These are phyloP conservation scores for Cornus kousa DNA, from an alignment of 148 eudicot genomes.

Conservation along the genomic window DNA sequence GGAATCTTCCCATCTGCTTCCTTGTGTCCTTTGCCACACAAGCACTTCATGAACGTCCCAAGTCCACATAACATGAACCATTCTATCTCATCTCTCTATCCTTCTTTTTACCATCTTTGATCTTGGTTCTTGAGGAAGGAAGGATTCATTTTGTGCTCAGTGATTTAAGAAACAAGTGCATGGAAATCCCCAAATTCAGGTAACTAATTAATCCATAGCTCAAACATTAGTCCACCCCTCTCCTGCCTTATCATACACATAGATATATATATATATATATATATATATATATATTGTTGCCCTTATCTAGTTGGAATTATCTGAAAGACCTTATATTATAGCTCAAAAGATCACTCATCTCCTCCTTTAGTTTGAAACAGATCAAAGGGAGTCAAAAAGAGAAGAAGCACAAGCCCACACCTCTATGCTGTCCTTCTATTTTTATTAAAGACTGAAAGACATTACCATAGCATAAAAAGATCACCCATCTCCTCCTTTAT, in stretches of 20 bases:
- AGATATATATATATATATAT: too few species aligned
- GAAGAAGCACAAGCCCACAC: background rate
- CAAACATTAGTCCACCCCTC: background rate
- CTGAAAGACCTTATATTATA: background rate
- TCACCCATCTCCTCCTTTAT: background rate
- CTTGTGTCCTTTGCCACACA: background rate
- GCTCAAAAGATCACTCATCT: background rate
- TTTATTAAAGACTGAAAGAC: background rate
- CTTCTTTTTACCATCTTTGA: background rate
- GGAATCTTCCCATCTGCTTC: background rate
- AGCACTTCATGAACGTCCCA: background rate
- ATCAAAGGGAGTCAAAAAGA: background rate
- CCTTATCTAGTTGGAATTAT: slow-evolving; percentile 3
- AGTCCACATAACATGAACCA: background rate
- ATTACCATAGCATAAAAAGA: background rate
- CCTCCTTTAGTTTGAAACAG: background rate
- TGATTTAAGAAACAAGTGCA: too few species aligned
- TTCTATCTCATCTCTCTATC: background rate
- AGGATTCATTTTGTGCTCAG: background rate
- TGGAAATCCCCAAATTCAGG: background rate
- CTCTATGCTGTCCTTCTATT: background rate
- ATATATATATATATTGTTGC: too few species aligned
- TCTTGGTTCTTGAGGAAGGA: background rate
- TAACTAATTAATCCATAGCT: background rate
- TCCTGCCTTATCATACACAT: background rate